These are phyloP conservation scores for Linaria vulgaris DNA, from an alignment of 257 asterid species.

Conservation along the genomic window DNA sequence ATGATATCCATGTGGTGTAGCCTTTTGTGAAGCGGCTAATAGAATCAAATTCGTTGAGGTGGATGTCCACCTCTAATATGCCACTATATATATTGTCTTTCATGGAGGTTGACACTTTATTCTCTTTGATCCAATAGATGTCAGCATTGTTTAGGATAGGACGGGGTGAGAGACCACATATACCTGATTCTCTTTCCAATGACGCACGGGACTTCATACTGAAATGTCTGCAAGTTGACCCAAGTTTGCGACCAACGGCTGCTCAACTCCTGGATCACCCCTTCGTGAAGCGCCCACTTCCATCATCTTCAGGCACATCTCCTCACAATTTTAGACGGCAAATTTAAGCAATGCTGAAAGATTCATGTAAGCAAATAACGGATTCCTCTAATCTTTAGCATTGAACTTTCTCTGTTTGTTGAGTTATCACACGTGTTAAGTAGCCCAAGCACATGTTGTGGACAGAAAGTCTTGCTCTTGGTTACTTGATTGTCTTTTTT, in stretches of 20 bases:
- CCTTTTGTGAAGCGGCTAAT: too few species aligned
- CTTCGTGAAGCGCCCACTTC: constrained; percentile 67
- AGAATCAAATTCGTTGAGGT: too few species aligned
- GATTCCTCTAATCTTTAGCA: too few species aligned
- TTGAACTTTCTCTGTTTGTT: too few species aligned
- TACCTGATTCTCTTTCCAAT: constrained; percentile 67
- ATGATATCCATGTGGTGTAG: too few species aligned
- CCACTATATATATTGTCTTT: background rate
- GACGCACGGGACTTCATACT: constrained; percentile 79
- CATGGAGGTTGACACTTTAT: constrained; percentile 21
- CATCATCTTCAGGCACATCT: constrained; percentile 52
- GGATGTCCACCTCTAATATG: background rate
- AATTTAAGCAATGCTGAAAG: constrained; percentile 27
- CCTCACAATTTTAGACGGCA: constrained; percentile 50
- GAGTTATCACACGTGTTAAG: too few species aligned
- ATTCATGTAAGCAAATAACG: too few species aligned
- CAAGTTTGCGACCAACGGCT: constrained; percentile 72
- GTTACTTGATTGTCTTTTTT: too few species aligned
- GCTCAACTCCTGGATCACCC: constrained; percentile 81
- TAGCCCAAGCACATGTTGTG: too few species aligned
- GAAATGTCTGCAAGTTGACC: constrained; percentile 77
- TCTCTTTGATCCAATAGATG: constrained; percentile 41
- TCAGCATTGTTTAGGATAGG: constrained; percentile 74
- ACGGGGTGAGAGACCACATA: constrained; percentile 66
- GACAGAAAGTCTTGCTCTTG: too few species aligned